Evolutionary conservation across 2,329 filamentous ascomycete genomes (phyloP).

Genomic region (Venturiaceae sp.): DNA sequence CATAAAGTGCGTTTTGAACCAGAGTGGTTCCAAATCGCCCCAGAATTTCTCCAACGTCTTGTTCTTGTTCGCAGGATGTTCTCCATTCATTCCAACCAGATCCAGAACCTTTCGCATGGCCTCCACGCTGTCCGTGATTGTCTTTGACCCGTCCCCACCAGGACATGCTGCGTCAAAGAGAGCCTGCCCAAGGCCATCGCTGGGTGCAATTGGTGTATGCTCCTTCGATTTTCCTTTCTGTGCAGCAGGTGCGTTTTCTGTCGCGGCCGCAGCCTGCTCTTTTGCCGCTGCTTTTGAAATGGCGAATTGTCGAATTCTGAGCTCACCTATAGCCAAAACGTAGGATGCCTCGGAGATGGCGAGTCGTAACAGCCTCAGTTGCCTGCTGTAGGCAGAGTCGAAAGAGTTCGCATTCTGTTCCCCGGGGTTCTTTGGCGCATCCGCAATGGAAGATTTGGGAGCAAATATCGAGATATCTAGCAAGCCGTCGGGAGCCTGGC

Average conservation of each 20-base stretch:
- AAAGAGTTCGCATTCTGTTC: background rate
- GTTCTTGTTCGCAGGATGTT: background rate
- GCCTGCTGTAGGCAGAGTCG: background rate
- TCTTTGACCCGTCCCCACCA: background rate
- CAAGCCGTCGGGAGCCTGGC: background rate
- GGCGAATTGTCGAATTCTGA: background rate
- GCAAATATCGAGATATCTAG: background rate
- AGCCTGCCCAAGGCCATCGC: background rate
- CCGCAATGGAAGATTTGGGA: background rate
- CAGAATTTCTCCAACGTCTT: background rate
- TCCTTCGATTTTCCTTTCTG: too few species aligned
- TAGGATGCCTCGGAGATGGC: background rate
- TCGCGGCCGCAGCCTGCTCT: background rate
- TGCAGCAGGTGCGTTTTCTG: too few species aligned
- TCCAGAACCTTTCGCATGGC: background rate
- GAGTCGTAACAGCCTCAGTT: background rate
- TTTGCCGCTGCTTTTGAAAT: background rate
- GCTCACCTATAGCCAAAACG: background rate
- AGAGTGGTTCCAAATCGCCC: conserved; percentile 22
- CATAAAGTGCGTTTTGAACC: conserved; percentile 53
- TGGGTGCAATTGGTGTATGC: too few species aligned
- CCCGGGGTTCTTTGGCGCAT: background rate
- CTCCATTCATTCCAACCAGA: background rate
- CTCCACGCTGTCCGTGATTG: background rate
- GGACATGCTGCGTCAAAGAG: background rate